Base-by-base conservation (phyloP, 2,329 filamentous ascomycete species). In the Penicillium brevicompactum region DNA sequence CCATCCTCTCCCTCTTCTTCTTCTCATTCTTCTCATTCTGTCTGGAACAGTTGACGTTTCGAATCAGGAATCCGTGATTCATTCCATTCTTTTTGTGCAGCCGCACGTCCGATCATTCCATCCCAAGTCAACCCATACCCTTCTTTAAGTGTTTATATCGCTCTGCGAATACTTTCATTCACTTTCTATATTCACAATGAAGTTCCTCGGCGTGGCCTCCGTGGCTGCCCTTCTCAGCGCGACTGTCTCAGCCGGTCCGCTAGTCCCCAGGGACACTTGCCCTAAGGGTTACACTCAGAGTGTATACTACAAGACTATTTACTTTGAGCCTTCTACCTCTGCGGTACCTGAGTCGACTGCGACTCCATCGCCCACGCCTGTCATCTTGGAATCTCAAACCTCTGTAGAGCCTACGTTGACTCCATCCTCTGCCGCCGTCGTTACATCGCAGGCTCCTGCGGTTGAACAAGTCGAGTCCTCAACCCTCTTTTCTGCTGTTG, bases 291-390 rank as follows among this genome's bases (percentile, higher is more conserved):
- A 70, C 47, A 63, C 65, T 2, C 50, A 59, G 50, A 66, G 61
- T 43, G 61, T 68, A 32, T 65, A 64, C 53, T 68, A 68, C 47
- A 62, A 65, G 49, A 67, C 68, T 14, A 56, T 71, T 41, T 61
- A 62, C 14, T 51, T 59, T 38, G 58, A 63, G 27, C 46, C 65
- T 11, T 48, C 61, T 38, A n/a, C 57, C 5, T 42, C 55, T 2
- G 30, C 55, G 9, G 49, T 55, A 14, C 16, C 50, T 31, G 56
- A 58, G 43, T 34, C 58, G n/a, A 63, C 61, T 21, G 56, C 46
- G 18, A 59, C 57, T n/a, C 31, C 55, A 2, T 52, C 57, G 13
- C 40, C 50, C 30, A 51, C 43, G n/a, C 50, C 52, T 3, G 32
- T 32, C 50, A 58, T 47, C 6, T 32, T 53, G 27, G 41, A 37